phyloP scores from a whole-genome alignment of 2,329 filamentous ascomycete genomes.

The Nemania bipapillata region DNA sequence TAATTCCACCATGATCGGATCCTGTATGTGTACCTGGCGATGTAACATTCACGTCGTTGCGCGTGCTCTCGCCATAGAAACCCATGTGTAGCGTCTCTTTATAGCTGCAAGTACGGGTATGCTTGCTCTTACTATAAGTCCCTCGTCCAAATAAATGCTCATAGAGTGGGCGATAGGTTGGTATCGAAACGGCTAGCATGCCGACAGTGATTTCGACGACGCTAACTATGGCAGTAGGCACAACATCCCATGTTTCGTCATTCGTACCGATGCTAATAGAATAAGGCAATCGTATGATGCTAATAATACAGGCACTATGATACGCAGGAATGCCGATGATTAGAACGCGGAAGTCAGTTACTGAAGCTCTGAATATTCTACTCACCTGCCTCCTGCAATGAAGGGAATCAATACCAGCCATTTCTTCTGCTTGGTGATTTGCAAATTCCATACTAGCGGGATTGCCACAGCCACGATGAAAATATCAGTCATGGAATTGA shows the following conservation, averaged over 20 bases:
- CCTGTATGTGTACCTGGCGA: constrained; percentile 27
- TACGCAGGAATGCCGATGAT: background rate
- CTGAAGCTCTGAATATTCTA: background rate
- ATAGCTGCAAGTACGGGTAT: background rate
- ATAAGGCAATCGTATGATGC: constrained; percentile 33
- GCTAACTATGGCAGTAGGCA: constrained; percentile 24
- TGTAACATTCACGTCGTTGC: constrained; percentile 29
- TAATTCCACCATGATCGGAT: constrained; percentile 24
- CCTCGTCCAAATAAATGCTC: constrained; percentile 7
- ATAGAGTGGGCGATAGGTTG: constrained; percentile 31
- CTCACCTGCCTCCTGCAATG: constrained; percentile 29
- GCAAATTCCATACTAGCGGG: constrained; percentile 20
- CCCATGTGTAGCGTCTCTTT: constrained; percentile 29
- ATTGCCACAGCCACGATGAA: constrained; percentile 24
- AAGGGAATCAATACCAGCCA: constrained; percentile 19
- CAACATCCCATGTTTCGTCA: constrained; percentile 31
- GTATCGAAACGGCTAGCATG: constrained; percentile 33
- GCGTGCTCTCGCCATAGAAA: constrained; percentile 18
- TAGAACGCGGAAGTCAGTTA: background rate
- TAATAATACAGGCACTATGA: constrained; percentile 24
- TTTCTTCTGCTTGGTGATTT: constrained; percentile 18
- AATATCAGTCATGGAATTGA: constrained; percentile 20
- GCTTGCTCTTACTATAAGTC: background rate
- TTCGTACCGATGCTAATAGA: constrained; percentile 18
- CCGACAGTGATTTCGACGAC: constrained; percentile 28